Base-by-base conservation (phyloP, 441 rosid genomes). In the Pelargonium australe region DNA sequence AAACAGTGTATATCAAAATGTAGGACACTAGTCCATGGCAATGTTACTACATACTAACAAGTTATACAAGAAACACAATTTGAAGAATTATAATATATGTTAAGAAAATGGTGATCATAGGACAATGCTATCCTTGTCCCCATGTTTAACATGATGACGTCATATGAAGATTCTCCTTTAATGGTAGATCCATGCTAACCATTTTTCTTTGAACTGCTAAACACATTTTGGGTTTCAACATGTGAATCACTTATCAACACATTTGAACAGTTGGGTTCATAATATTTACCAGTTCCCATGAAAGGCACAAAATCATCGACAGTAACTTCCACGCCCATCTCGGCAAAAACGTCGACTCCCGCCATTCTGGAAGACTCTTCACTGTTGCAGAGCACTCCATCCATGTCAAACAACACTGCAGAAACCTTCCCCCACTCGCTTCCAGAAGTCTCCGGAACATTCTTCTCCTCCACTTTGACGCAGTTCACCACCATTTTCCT, bases 321-420 rank as follows among this genome's bases (percentile, higher is more conserved):
- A 0, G 91, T 86, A 58, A 86, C 96, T 69, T 84, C 77, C 66
- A 91, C 89, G 31, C 96, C 97, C 96, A 91, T 89, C 76, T 94
- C 99, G 0, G 89, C 73, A 68, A 91, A 94, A 68, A 91, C 81
- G 76, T 94, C 97, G 2, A 94, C 97, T 65, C 82, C 98, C 0
- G 97, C 97, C 77, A 79, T 79, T 82, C 97, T 87, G 16, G 97
- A 94, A 68, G 86, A 92, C 72, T 86, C 87, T 75, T 91, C 97
- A 71, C 97, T 94, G 76, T 89, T 82, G 70, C 96, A 91, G 53
- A 94, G 74, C 69, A 91, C 98, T 14, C 98, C 98, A 73, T 94
- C 97, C 98, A 94, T 89, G 73, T 91, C 98, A 69, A 91, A 94
- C 2, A 91, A 81, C 7, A 94, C 96, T 0, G 98, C 95, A 17